Evolutionary conservation across 805 yeast genomes (phyloP), one percentile per base, ranked within the genome.

Genomic region (Schwanniomyces vanrijiae): DNA sequence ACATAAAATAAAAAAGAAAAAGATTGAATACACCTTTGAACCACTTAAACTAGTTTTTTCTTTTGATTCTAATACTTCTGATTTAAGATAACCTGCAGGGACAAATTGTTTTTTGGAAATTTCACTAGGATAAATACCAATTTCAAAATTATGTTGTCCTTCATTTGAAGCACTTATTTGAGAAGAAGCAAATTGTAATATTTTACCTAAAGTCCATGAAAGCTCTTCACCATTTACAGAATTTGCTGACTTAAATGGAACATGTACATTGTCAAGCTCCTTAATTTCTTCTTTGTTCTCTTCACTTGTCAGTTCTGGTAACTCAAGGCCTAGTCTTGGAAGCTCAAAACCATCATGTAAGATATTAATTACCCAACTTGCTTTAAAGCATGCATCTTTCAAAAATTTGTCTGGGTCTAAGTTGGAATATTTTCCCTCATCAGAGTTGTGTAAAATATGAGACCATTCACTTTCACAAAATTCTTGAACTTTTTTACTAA

Each of bases 181-280:
- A 13, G 91, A 80, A 0, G 96, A 83, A 0, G 96, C 97, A 62
- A 83, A 88, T 10, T 92, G 64, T 3, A 94, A 62, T 22, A 91
- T 90, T 58, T 87, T 85, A 4, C 99, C 99, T 29, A 94, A 63
- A 0, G 98, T 92, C 99, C 99, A 94, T 0, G 97, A 87, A 14
- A 94, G 71, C 55, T 94, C 99, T 4, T 83, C 81, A 2, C 95
- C 97, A 49, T 88, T 78, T 26, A 94, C 81, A 14, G 83, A 76
- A 46, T 85, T 84, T 0, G 94, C 90, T 50, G 95, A 86, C 65
- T 86, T 90, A 66, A 94, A 90, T 0, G 91, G 85, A 31, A 85
- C 74, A 58, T 68, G 73, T 5, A 60, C 70, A 1, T 64, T 49
- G 1, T 59, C 55, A 8, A 65, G 55, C 37, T 70, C 62, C 8